These are phyloP conservation scores for Ceratobasidium sp. DNA, from an alignment of 1,284 basidiomycete species.

Conservation along the genomic window DNA sequence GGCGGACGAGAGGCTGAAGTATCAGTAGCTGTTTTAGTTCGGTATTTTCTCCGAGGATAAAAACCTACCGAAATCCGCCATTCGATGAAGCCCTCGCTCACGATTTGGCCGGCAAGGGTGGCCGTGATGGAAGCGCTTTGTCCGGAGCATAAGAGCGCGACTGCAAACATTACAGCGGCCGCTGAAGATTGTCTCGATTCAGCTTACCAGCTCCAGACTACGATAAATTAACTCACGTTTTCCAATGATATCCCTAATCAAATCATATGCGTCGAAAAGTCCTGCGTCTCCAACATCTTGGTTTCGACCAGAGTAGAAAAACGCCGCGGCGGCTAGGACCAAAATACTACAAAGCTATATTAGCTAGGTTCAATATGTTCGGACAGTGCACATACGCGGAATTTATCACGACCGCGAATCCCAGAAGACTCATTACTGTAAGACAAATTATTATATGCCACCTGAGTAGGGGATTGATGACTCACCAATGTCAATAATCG, in stretches of 20 bases:
- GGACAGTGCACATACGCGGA: conserved; percentile 66
- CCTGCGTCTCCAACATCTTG: conserved; percentile 68
- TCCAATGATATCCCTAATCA: conserved; percentile 77
- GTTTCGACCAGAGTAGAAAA: conserved; percentile 50
- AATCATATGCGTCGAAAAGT: conserved; percentile 83
- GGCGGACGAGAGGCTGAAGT: conserved; percentile 81
- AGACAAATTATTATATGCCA: background rate
- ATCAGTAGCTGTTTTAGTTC: no score
- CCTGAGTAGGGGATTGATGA: no score
- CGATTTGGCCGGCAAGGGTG: conserved; percentile 92
- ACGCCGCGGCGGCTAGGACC: conserved; percentile 65
- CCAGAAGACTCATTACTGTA: conserved; percentile 67
- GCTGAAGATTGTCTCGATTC: no score
- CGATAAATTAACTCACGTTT: conserved; percentile 69
- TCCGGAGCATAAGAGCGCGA: conserved; percentile 87
- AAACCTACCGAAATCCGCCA: conserved; percentile 88
- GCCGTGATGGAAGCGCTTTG: conserved; percentile 95
- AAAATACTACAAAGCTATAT: conserved; percentile 52
- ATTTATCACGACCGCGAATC: conserved; percentile 90
- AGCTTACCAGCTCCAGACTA: no score
- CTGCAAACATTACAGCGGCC: conserved; percentile 85
- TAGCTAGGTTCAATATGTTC: background rate
- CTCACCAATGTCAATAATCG: conserved; percentile 73
- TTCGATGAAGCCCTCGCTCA: conserved; percentile 93
- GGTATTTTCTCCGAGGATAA: no score